Evolutionary conservation across 306 rosid genomes (phyloP), one percentile per base, ranked within the genome.

Genomic region (Vachellia collinsii): DNA sequence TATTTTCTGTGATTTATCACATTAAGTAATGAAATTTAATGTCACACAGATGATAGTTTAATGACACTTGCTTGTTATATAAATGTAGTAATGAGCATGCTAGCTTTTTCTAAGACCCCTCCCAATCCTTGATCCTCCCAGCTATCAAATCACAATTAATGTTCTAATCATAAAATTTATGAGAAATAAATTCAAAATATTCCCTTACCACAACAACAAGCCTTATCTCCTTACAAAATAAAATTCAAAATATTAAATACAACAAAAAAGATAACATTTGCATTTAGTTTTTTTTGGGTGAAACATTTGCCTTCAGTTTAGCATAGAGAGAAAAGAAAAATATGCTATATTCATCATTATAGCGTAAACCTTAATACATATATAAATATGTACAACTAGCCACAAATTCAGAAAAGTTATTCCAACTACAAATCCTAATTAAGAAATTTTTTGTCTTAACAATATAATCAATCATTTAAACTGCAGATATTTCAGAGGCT

Each of bases 391-490:
- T 48, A 20, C 43, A 71, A 7, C 61, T 25, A 47, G 61, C 9
- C 23, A 71, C 19, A 41, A 42, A 23, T 72, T n/a, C 8, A 29
- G 25, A 42, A 48, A 72, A 72, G 58, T 59, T 72, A 71, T 47
- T 29, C 42, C 17, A 48, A 16, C 62, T 16, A 13, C 62, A 48
- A 36, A 34, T 16, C 62, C 16, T 23, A 9, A 16, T 23, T 5
- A 47, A 72, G 12, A 17, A 47, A 29, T 29, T 19, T 25, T 14
- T 23, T 14, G 7, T 47, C 62, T 22, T 4, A 34, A 72, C 17
- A 29, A 62, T 44, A 71, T 69, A 43, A 22, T 71, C 59, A 71
- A 47, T 71, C 54, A 47, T 25, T 47, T 71, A 71, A 25, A 71
- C 43, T 47, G 11, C 56, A 71, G 54, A 70, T 44, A 20, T 44